Percentiles rank a stretch among this genome's conserved stretches.
Conservation (phyloP, 2,329 filamentous ascomycete species). For the Trichoderma simmonsii region DNA sequence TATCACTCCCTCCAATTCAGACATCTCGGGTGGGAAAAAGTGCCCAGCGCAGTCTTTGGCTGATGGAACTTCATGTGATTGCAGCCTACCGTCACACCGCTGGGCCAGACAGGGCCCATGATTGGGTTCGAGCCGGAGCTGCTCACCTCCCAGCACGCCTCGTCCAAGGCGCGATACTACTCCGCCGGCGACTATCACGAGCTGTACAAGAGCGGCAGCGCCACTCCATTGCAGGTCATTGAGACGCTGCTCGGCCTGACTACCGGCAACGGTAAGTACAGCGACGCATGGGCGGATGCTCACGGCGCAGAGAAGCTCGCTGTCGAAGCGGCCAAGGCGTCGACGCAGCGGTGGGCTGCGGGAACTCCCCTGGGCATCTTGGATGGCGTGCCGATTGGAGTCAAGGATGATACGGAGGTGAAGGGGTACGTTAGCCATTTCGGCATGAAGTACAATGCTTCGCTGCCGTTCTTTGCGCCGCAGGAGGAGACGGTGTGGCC, state of each 20-base stretch:
- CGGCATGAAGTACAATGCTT: conserved; percentile 61
- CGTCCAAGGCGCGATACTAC: conserved; percentile 55
- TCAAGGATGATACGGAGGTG: conserved; percentile 78
- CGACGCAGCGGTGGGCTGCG: conserved; percentile 67
- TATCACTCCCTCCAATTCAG: background rate
- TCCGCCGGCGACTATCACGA: conserved; percentile 74
- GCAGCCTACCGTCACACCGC: conserved; percentile 58
- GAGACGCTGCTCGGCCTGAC: conserved; percentile 71
- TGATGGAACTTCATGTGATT: background rate
- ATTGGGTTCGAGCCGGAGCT: conserved; percentile 43
- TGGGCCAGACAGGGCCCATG: conserved; percentile 38
- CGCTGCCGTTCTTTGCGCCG: conserved; percentile 48
- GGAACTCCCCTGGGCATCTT: conserved; percentile 65
- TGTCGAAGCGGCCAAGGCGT: conserved; percentile 66
- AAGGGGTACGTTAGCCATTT: conserved; percentile 66
- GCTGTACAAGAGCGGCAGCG: conserved; percentile 64
- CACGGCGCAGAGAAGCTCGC: conserved; percentile 56
- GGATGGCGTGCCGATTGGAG: conserved; percentile 77
- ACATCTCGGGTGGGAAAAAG: too few species aligned
- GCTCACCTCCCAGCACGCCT: conserved; percentile 38
- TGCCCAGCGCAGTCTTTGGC: background rate
- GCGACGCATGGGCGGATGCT: conserved; percentile 68
- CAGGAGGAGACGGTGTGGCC: conserved; percentile 64
- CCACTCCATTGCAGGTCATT: conserved; percentile 70
- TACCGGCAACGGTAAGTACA: conserved; percentile 57